A percentile compares a stretch with the other conserved stretches of the same genome.
These are phyloP conservation scores for Hirsutella minnesotensis DNA, from an alignment of 2,329 filamentous ascomycete species.

Conservation along the genomic window DNA sequence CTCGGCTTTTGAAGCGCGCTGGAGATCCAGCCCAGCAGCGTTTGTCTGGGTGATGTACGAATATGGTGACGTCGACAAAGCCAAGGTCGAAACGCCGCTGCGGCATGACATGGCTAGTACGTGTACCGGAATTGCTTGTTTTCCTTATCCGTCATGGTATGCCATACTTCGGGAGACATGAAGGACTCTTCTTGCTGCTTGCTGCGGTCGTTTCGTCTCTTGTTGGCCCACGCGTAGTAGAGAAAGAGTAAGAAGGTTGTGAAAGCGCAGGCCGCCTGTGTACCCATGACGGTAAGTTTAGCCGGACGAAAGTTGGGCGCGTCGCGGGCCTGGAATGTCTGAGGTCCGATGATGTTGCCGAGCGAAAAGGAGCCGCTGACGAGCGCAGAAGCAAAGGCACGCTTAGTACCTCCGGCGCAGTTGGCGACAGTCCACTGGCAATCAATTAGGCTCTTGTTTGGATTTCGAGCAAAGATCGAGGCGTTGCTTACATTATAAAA, in stretches of 20 bases:
- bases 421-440: constrained; percentile 36
- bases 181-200: constrained; percentile 26
- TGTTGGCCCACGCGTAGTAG: constrained; percentile 40
- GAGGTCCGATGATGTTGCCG: constrained; percentile 44
- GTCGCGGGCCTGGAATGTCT: constrained; percentile 41
- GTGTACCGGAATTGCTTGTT: constrained; percentile 45
- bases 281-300: constrained; percentile 42
- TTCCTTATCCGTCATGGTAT: constrained; percentile 42
- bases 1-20: too few species aligned
- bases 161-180: constrained; percentile 31
- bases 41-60: too few species aligned
- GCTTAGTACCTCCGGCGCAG: constrained; percentile 39
- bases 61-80: too few species aligned
- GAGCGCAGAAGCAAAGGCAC: constrained; percentile 35
- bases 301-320: constrained; percentile 40
- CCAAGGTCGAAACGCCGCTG: background rate
- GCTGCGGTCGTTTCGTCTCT: constrained; percentile 18
- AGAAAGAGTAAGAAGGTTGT: constrained; percentile 31
- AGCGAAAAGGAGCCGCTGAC: constrained; percentile 38
- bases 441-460: too few species aligned
- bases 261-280: constrained; percentile 29
- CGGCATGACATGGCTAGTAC: constrained; percentile 14
- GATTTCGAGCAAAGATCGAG: too few species aligned
- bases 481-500: constrained; percentile 28
- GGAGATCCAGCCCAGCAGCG: too few species aligned